Evolutionary conservation across 495 filamentous ascomycete species (phyloP).

Genomic region (Aspergillus asperescens): DNA sequence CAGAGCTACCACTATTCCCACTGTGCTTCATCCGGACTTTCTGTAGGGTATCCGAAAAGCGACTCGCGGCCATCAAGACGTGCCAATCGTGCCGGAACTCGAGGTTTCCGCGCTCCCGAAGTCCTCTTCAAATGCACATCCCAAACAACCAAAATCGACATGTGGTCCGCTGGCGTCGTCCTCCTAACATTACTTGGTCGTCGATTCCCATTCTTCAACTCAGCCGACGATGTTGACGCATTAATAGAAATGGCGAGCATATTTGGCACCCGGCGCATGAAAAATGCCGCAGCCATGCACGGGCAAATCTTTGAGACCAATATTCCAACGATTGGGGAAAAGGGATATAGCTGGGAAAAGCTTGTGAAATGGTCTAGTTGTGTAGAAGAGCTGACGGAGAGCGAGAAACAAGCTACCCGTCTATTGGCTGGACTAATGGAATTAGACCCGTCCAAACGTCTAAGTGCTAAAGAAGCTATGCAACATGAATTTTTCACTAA

Average conservation of each 20-base stretch:
- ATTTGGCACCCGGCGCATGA: constrained; percentile 83
- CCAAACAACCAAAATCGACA: constrained; percentile 93
- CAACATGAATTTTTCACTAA: constrained; percentile 60
- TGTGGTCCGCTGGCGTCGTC: constrained; percentile 95
- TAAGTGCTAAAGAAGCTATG: constrained; percentile 55
- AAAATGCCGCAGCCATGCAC: constrained; percentile 71
- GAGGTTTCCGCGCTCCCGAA: constrained; percentile 93
- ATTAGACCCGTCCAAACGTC: constrained; percentile 50
- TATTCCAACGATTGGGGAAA: constrained; percentile 80
- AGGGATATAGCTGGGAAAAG: constrained; percentile 82
- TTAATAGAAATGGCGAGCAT: constrained; percentile 96
- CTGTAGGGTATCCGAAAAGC: constrained; percentile 73
- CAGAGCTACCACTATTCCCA: constrained; percentile 44
- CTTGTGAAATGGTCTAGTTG: constrained; percentile 86
- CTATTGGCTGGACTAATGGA: constrained; percentile 64
- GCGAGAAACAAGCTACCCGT: constrained; percentile 44
- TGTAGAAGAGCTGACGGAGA: constrained; percentile 44
- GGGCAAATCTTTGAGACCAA: constrained; percentile 85
- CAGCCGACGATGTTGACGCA: constrained; percentile 90
- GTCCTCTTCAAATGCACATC: constrained; percentile 96
- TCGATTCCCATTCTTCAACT: constrained; percentile 98
- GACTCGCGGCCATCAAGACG: constrained; percentile 82
- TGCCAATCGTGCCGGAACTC: constrained; percentile 92
- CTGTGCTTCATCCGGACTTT: constrained; percentile 34
- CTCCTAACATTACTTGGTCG: constrained; percentile 82